phyloP scores from a whole-genome alignment of 2,329 filamentous ascomycete species.

The Erysiphe neolycopersici region DNA sequence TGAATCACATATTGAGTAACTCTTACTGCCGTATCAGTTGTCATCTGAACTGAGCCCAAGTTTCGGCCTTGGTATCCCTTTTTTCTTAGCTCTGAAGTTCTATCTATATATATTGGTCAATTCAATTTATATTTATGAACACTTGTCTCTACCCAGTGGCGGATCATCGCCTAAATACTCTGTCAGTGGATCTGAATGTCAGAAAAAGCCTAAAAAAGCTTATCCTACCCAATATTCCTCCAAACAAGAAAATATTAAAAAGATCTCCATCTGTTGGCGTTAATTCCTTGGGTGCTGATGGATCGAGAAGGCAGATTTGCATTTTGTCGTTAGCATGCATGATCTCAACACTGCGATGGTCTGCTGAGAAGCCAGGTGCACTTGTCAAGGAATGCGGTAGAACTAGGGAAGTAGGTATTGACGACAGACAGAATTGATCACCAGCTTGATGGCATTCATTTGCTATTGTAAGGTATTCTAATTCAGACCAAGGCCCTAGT shows the following conservation, averaged over 20 bases:
- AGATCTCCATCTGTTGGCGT: slow-evolving; percentile 53
- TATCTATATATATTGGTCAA: slow-evolving; percentile 26
- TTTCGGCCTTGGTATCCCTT: slow-evolving; percentile 77
- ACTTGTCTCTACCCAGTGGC: slow-evolving; percentile 41
- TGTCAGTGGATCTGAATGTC: slow-evolving; percentile 3
- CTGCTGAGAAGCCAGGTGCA: slow-evolving; percentile 38
- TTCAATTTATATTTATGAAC: background rate
- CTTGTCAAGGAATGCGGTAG: slow-evolving; percentile 30
- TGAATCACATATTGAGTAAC: slow-evolving; percentile 78
- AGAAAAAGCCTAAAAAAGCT: background rate
- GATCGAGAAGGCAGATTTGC: slow-evolving; percentile 71
- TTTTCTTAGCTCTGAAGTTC: slow-evolving; percentile 81
- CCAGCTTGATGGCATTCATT: slow-evolving; percentile 43
- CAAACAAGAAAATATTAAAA: slow-evolving; percentile 87
- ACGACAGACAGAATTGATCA: slow-evolving; percentile 56
- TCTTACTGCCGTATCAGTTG: slow-evolving; percentile 85
- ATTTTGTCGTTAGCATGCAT: slow-evolving; percentile 47
- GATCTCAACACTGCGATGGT: slow-evolving; percentile 55
- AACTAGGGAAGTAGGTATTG: slow-evolving; percentile 41
- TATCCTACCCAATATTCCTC: slow-evolving; percentile 62
- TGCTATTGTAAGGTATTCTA: slow-evolving; percentile 79
- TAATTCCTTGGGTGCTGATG: slow-evolving; percentile 55
- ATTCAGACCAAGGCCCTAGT: slow-evolving; percentile 74
- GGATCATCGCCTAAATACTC: slow-evolving; percentile 54
- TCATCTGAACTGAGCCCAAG: slow-evolving; percentile 88